These are phyloP conservation scores for Claviceps purpurea DNA, from an alignment of 2,329 filamentous ascomycete species.

Conservation along the genomic window DNA sequence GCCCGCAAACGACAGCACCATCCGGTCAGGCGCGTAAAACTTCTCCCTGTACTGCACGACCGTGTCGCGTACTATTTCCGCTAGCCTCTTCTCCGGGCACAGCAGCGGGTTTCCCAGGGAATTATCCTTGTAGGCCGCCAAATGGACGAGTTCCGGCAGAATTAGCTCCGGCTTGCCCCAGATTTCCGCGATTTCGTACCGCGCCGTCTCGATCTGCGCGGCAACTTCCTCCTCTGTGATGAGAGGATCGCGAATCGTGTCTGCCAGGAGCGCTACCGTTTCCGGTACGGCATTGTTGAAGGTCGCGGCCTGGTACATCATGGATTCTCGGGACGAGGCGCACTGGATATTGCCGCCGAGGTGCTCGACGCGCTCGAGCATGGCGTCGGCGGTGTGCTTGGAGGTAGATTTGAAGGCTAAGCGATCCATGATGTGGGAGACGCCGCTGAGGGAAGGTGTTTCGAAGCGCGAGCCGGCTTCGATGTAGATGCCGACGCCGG, in stretches of 20 bases:
- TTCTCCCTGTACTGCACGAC: constrained; percentile 66
- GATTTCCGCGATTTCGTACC: constrained; percentile 94
- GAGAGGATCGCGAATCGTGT: constrained; percentile 77
- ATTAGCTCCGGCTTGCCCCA: constrained; percentile 97
- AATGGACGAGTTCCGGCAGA: constrained; percentile 86
- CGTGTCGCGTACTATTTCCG: constrained; percentile 56
- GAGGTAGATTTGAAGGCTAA: constrained; percentile 87
- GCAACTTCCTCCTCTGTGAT: constrained; percentile 79
- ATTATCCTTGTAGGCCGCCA: constrained; percentile 91
- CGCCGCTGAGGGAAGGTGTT: constrained; percentile 68
- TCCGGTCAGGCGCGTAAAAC: constrained; percentile 81
- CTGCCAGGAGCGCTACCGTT: constrained; percentile 73
- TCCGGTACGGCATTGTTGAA: constrained; percentile 87
- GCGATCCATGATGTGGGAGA: constrained; percentile 92
- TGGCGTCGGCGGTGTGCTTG: constrained; percentile 59
- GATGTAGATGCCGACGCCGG: constrained; percentile 88
- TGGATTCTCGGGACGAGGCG: constrained; percentile 81
- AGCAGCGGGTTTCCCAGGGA: constrained; percentile 87
- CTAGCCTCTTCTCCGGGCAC: constrained; percentile 74
- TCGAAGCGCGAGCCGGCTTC: constrained; percentile 94
- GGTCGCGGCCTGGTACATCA: constrained; percentile 98
- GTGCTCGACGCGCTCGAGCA: constrained; percentile 76
- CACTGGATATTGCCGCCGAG: constrained; percentile 95
- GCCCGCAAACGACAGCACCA: constrained; percentile 90
- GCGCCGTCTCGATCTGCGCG: constrained; percentile 78